Base-by-base conservation (phyloP, 2,329 filamentous ascomycete genomes). In the Ophiostoma novo-ulmi region DNA sequence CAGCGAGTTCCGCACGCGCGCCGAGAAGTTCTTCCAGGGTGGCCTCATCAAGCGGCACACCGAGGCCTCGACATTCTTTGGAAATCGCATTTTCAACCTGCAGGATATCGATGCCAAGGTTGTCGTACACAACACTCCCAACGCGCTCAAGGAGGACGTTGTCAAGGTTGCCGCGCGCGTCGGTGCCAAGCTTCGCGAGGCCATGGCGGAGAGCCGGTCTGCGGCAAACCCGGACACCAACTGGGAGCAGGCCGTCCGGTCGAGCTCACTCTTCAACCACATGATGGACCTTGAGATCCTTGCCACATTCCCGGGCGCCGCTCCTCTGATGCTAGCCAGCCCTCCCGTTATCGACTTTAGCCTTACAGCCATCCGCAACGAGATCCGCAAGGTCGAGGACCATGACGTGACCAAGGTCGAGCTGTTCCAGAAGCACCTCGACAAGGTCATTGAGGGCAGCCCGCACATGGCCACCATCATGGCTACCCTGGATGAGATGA, bases 331-430 rank as follows among this genome's bases (percentile, higher is more conserved):
- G 75, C 66, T 72, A 7, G 90, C 90, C 35, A 87, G 89, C 70
- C 78, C 78, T 48, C 72, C 73, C 70, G 83, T 82, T 71, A 77
- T 97, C 79, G 88, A 92, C 22, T 95, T 93, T 75, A 92, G 96
- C 78, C 88, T 89, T 68, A 90, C 94, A 75, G 91, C 70, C 11
- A 36, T 76, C 31, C 73, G 73, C 1, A 31, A 52, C 2, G 70
- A 72, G 63, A 73, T 76, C 44, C 70, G 69, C 64, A 63, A 71
- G 61, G 72, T 70, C 48, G 58, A 72, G 22, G 65, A 71, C 55
- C 71, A 66, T 64, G 70, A 75, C 26, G 69, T 71, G n/a, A 31
- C 63, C 48, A 66, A 71, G 58, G 72, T 75, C 39, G 52, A 67
- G 7, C 69, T 71, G n/a, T 75, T 75, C 69, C 71, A 70, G 38